These are phyloP conservation scores for Endothia cerciana DNA, from an alignment of 2,329 filamentous ascomycete species.

Conservation along the genomic window DNA sequence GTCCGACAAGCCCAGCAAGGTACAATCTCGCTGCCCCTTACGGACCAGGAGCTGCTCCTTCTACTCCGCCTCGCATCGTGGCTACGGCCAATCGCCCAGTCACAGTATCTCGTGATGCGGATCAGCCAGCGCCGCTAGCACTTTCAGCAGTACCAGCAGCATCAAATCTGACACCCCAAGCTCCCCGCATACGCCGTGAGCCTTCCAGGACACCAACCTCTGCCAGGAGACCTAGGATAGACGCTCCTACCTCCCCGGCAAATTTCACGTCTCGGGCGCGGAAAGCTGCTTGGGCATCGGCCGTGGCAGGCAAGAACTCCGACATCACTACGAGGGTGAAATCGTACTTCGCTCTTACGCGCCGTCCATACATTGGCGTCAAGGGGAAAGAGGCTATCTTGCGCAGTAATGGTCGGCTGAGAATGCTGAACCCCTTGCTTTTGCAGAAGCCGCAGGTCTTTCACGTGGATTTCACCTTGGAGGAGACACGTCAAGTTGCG, in stretches of 20 bases:
- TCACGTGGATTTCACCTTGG: conserved; percentile 51
- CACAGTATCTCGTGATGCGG: not conserved
- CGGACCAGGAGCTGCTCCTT: not conserved
- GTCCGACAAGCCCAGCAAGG: not conserved
- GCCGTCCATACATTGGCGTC: conserved; percentile 35
- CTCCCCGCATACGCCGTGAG: not conserved
- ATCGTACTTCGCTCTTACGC: conserved; percentile 20
- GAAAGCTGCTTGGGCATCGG: conserved; percentile 31
- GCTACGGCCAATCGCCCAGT: not conserved
- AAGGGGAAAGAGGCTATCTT: conserved; percentile 31
- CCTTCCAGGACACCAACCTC: conserved; percentile 31
- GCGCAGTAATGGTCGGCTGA: conserved; percentile 27
- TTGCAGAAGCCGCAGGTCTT: conserved; percentile 33
- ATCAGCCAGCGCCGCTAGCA: too few species aligned
- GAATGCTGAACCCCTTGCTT: conserved; percentile 16
- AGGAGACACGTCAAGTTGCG: conserved; percentile 39
- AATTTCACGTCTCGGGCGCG: conserved; percentile 29
- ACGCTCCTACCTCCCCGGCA: conserved; percentile 21
- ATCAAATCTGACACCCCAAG: not conserved
- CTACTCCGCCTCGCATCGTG: not conserved
- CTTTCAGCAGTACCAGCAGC: conserved; percentile 2
- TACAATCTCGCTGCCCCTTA: not conserved
- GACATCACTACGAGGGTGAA: conserved; percentile 12
- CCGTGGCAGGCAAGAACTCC: not conserved
- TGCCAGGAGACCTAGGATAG: conserved; percentile 32